These are phyloP conservation scores for Anisogramma anomala DNA, from an alignment of 2,329 filamentous ascomycete genomes.

Conservation along the genomic window DNA sequence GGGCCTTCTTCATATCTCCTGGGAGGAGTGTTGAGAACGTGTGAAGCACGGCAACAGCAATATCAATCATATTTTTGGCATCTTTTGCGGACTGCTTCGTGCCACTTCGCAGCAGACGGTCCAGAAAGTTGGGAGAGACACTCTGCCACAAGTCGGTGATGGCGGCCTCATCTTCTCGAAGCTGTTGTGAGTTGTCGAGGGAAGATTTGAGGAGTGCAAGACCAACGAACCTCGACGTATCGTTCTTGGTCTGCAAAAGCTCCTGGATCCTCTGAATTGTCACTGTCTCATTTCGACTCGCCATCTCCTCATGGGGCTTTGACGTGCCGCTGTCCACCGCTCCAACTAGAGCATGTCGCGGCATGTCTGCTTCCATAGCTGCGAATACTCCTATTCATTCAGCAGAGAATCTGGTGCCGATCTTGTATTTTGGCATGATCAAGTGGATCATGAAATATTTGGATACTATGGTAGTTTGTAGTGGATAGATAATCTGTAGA, in stretches of 20 bases:
- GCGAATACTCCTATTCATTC: background rate
- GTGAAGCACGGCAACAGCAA: conserved; percentile 52
- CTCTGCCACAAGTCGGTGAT: conserved; percentile 45
- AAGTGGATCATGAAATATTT: too few relatives aligned
- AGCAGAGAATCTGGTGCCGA: too few relatives aligned
- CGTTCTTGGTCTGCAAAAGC: conserved; percentile 48
- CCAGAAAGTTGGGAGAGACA: conserved; percentile 51
- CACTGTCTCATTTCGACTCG: conserved; percentile 4
- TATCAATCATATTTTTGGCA: conserved; percentile 48
- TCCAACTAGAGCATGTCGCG: background rate
- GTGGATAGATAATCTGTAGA: too few relatives aligned
- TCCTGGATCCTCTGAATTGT: conserved; percentile 38
- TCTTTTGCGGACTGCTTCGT: conserved; percentile 29
- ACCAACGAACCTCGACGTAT: conserved; percentile 58
- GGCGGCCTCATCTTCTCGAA: conserved; percentile 34
- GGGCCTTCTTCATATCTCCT: conserved; percentile 30
- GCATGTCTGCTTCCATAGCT: too few relatives aligned
- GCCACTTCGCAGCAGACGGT: conserved; percentile 48
- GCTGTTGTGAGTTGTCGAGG: conserved; percentile 46
- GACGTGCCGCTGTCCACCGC: background rate
- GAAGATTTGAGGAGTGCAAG: conserved; percentile 55
- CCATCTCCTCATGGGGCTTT: background rate
- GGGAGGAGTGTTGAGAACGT: conserved; percentile 49
- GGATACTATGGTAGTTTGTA: too few relatives aligned
- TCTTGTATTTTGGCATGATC: too few relatives aligned